Conservation (phyloP, 2,329 filamentous ascomycete genomes). For the Beauveria asiatica region DNA sequence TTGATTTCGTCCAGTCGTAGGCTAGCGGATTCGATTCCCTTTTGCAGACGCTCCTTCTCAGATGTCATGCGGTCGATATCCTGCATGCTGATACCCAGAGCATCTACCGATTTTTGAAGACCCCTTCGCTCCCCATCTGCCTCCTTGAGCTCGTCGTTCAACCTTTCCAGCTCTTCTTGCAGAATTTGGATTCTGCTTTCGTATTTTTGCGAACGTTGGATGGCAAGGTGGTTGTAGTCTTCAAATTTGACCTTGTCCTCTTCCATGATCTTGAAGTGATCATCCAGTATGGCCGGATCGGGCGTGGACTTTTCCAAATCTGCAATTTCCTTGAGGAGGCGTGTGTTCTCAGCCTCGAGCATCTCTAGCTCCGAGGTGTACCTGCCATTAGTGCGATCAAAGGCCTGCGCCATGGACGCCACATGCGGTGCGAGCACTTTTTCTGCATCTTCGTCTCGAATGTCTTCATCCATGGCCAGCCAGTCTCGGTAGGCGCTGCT, state of each 20-base stretch:
- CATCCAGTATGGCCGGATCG: constrained; percentile 74
- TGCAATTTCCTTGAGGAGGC: constrained; percentile 76
- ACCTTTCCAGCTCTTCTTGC: constrained; percentile 78
- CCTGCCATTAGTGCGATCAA: constrained; percentile 75
- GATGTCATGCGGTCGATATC: constrained; percentile 99
- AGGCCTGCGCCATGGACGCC: constrained; percentile 77
- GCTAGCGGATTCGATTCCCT: constrained; percentile 69
- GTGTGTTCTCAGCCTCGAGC: constrained; percentile 77
- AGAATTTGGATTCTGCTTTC: constrained; percentile 70
- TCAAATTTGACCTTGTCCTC: constrained; percentile 94
- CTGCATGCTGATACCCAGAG: constrained; percentile 89
- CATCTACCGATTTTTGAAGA: constrained; percentile 80
- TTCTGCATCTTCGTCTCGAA: constrained; percentile 75
- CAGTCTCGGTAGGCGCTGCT: constrained; percentile 87
- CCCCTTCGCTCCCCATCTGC: constrained; percentile 73
- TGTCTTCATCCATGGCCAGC: constrained; percentile 86
- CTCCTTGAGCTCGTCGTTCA: constrained; percentile 64
- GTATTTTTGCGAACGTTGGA: constrained; percentile 83
- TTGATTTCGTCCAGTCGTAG: constrained; percentile 77
- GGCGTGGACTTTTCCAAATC: constrained; percentile 81
- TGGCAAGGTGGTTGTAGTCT: constrained; percentile 79
- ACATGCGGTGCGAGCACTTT: constrained; percentile 74
- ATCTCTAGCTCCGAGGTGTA: constrained; percentile 77
- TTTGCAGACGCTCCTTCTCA: constrained; percentile 88
- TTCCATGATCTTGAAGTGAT: constrained; percentile 86